These are phyloP conservation scores for Artemisia annua DNA, from an alignment of 129 eudicot species.

Conservation along the genomic window DNA sequence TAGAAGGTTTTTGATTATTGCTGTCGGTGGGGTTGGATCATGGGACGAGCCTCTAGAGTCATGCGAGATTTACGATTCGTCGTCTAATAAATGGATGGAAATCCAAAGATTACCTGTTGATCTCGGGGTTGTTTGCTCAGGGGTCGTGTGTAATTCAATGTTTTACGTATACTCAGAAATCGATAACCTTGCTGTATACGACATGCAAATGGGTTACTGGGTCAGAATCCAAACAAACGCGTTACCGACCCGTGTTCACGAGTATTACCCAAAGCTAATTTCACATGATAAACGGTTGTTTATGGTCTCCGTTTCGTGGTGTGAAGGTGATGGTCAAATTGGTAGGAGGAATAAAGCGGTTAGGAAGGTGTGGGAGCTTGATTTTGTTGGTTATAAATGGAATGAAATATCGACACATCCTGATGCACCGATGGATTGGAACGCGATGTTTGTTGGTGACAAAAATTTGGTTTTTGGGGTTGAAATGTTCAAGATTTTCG, in stretches of 20 bases:
- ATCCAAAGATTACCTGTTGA: constrained; percentile 72
- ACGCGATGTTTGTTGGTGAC: constrained; percentile 82
- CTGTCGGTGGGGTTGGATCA: constrained; percentile 85
- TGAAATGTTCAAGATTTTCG: constrained; percentile 94
- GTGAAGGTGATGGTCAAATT: constrained; percentile 97
- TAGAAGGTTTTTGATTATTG: constrained; percentile 66
- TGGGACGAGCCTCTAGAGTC: constrained; percentile 94
- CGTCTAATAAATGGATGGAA: constrained; percentile 77
- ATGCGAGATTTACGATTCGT: constrained; percentile 79
- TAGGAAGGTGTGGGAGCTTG: constrained; percentile 91
- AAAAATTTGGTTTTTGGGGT: constrained; percentile 69
- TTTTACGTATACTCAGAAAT: constrained; percentile 81
- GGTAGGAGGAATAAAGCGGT: constrained; percentile 96
- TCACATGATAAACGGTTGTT: constrained; percentile 55
- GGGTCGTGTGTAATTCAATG: constrained; percentile 58
- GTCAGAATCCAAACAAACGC: constrained; percentile 51
- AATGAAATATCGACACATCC: constrained; percentile 70
- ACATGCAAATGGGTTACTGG: constrained; percentile 80
- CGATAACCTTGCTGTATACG: constrained; percentile 74
- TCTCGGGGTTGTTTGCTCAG: constrained; percentile 79
- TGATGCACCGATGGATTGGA: constrained; percentile 99
- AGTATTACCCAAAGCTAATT: constrained; percentile 81
- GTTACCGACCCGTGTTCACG: constrained; percentile 75
- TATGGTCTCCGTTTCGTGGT: constrained; percentile 96
- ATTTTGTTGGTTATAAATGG: constrained; percentile 58